phyloP scores from a whole-genome alignment of 169 alveolate genomes.

The Plasmodium yoelii region DNA sequence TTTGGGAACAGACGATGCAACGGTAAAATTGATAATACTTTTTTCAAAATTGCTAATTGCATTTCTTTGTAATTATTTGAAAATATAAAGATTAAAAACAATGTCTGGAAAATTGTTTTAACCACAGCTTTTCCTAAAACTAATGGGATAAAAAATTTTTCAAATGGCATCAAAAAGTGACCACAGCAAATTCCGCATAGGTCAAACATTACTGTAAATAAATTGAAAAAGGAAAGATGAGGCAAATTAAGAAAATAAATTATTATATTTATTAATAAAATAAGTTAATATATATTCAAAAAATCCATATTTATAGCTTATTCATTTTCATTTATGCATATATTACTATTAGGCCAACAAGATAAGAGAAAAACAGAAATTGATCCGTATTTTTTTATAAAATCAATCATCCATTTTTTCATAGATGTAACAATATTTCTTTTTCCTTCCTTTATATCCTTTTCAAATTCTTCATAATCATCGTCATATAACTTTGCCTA shows the following conservation, averaged over 20 bases:
- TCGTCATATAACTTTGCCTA: slow-evolving; percentile 63
- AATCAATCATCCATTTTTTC: slow-evolving; percentile 84
- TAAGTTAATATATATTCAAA: neutral
- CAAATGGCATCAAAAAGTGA: slow-evolving; percentile 92
- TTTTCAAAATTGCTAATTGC: slow-evolving; percentile 36
- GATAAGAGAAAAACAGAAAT: slow-evolving; percentile 89
- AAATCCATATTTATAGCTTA: no score
- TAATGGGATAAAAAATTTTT: slow-evolving; percentile 92
- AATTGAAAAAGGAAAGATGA: neutral
- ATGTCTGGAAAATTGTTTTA: slow-evolving; percentile 88
- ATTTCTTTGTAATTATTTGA: slow-evolving; percentile 75
- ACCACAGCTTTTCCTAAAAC: slow-evolving; percentile 92
- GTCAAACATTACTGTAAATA: slow-evolving; percentile 86
- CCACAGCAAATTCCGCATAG: slow-evolving; percentile 95
- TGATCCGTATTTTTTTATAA: slow-evolving; percentile 90
- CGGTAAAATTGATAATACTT: slow-evolving; percentile 38
- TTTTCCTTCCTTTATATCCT: slow-evolving; percentile 70
- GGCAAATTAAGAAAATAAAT: neutral
- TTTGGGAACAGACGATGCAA: slow-evolving; percentile 20
- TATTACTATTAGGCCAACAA: slow-evolving; percentile 90
- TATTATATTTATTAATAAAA: neutral
- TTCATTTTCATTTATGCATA: no score
- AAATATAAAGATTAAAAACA: slow-evolving; percentile 88
- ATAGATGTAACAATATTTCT: slow-evolving; percentile 78
- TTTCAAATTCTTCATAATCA: slow-evolving; percentile 68